Conservation (phyloP, 2,329 filamentous ascomycete species). For the Microdochium nivale region DNA sequence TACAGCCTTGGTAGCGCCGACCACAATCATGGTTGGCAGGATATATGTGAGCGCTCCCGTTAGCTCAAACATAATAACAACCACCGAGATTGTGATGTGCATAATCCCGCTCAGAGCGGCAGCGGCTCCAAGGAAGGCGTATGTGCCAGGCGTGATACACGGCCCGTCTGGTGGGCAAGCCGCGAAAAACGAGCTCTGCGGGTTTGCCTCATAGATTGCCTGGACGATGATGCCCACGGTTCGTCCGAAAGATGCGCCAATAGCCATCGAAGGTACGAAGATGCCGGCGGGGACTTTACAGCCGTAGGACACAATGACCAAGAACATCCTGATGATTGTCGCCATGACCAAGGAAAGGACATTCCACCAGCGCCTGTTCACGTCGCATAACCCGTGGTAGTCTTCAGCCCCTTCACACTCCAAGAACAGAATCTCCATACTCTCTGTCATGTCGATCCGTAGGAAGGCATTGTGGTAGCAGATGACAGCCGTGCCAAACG, state of each 20-base stretch:
- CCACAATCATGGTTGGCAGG: slow-evolving; percentile 96
- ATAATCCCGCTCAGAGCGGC: slow-evolving; percentile 93
- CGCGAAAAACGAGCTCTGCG: slow-evolving; percentile 75
- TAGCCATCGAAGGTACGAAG: slow-evolving; percentile 96
- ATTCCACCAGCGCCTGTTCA: slow-evolving; percentile 66
- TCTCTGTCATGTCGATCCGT: slow-evolving; percentile 97
- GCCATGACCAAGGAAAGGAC: slow-evolving; percentile 70
- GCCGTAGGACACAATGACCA: slow-evolving; percentile 94
- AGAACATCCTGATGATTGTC: slow-evolving; percentile 68
- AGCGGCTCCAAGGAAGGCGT: slow-evolving; percentile 88
- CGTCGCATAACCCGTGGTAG: slow-evolving; percentile 83
- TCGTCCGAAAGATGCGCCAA: slow-evolving; percentile 88
- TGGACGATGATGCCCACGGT: slow-evolving; percentile 94
- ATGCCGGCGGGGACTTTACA: slow-evolving; percentile 98
- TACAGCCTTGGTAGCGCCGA: slow-evolving; percentile 91
- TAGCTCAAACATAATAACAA: slow-evolving; percentile 99
- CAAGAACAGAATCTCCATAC: slow-evolving; percentile 94
- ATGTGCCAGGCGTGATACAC: slow-evolving; percentile 95
- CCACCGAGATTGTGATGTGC: slow-evolving; percentile 94
- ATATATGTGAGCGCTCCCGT: slow-evolving; percentile 98
- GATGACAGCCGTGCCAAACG: slow-evolving; percentile 77
- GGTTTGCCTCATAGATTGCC: slow-evolving; percentile 76
- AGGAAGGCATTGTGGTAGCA: slow-evolving; percentile 96
- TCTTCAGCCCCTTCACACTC: slow-evolving; percentile 87
- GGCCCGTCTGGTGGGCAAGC: slow-evolving; percentile 84